Base-by-base conservation (phyloP, 768 basidiomycete genomes). In the Lactifluus hygrophoroides region DNA sequence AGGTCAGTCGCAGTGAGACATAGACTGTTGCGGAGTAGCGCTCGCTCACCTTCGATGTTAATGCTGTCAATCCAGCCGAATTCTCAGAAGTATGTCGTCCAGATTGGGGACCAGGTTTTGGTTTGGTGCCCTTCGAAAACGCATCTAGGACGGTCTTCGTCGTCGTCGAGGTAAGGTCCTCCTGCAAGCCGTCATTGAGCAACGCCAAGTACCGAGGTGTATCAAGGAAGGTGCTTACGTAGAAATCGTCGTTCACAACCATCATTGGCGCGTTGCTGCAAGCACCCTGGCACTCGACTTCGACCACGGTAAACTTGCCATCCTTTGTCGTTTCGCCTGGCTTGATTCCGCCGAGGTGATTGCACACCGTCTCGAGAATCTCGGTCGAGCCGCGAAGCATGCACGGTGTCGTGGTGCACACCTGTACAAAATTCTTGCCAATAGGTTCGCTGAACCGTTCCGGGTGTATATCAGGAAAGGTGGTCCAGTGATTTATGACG, bases 251-350 rank as follows among this genome's bases (percentile, higher is more conserved):
- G 27, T 88, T 87, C 66, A 99, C 80, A 60, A 86, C 93, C 72
- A 99, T 77, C 96, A 98, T 98, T 45, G 90, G 92, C 27, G 93
- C 96, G 74, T 97, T 99, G 66, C 88, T 91, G 76, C 96, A 99
- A 54, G 96, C 95, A 56, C 96, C 96, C 68, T 97, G 86, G 73
- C 96, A 99, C 75, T 99, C 96, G 28, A 98, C 96, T 73, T 99
- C 96, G 57, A 99, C 80, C 43, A 98, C 85, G 10, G 96, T 96
- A 73, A 97, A 99, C 73, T 95, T 97, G 42, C 90, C 88, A 69
- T 99, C 93, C 70, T 82, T 80, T 13, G 96, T 96, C n/a, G 94
- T 94, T 69, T 90, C 82, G 7, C 95, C 95, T 23, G 90, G 85
- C 63, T 86, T 82, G 65, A 94, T 80, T 16, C 84, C 85, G 48